Evolutionary conservation across 2,329 filamentous ascomycete species (phyloP), one percentile per base, ranked within the genome.

Genomic region (Aureobasidium musti): DNA sequence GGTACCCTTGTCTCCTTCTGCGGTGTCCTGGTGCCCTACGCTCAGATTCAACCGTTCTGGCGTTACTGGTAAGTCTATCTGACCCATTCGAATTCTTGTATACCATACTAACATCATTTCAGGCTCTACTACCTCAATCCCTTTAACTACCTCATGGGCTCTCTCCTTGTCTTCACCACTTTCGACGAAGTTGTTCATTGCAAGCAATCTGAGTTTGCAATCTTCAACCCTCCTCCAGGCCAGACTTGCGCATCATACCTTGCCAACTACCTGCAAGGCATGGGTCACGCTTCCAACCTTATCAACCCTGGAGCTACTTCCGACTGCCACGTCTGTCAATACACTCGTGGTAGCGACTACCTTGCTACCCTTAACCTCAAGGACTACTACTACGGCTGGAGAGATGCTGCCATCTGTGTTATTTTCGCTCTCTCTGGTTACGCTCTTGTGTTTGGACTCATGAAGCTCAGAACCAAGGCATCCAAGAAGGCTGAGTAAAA

Each of bases 361-460:
- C 74, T 91, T 2, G 71, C 75, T 2, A 85, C 81, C 0, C 69
- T 91, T 14, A 89, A 90, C 72, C 71, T 91, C 8, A 79, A 80
- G 1, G 80, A 86, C 4, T 86, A 89, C 70, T 85, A 81, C 68
- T 87, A 86, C 70, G 88, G 86, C 0, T 91, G 89, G 89, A 81
- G 89, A 57, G 82, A 91, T 74, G 85, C 85, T 0, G 88, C 73
- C 0, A 86, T 89, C 56, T 81, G 84, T 2, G 83, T 82, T 1
- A 76, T 86, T 5, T 88, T 88, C 69, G 82, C 79, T 1, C 67
- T 85, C 45, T 83, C 80, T 65, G 83, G 81, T 1, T 89, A 89
- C 68, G 77, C 74, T 2, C 64, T 82, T 67, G 82, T 83, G 2
- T 83, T 78, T 69, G 57, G 72, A 33, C 70, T 79, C 39, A 80